These are phyloP conservation scores for Diplocarpon mali DNA, from an alignment of 2,329 filamentous ascomycete species.

Conservation along the genomic window DNA sequence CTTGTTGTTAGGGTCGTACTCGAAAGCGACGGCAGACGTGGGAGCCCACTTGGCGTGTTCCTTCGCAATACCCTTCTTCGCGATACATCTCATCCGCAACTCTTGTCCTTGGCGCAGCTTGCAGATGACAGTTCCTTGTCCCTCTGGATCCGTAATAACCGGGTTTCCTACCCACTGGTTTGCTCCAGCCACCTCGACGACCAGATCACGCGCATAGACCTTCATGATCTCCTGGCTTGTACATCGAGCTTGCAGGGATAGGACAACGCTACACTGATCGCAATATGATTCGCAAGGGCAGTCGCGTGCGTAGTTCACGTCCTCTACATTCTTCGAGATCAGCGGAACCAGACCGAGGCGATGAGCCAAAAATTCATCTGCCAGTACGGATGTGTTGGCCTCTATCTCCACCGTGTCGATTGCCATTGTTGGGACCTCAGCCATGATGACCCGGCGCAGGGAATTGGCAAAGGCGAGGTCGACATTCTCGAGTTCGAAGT, in stretches of 20 bases:
- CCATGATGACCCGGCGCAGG: conserved; percentile 79
- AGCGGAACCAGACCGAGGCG: conserved; percentile 84
- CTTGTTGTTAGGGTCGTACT: conserved; percentile 98
- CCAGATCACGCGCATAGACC: conserved; percentile 83
- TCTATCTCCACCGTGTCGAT: conserved; percentile 93
- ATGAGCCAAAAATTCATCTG: conserved; percentile 92
- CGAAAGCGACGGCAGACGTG: conserved; percentile 84
- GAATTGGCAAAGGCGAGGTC: conserved; percentile 90
- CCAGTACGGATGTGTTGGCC: conserved; percentile 86
- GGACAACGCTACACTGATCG: conserved; percentile 77
- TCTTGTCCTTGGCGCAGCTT: conserved; percentile 88
- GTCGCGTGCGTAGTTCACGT: conserved; percentile 79
- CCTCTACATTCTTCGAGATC: conserved; percentile 70
- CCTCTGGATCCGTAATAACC: conserved; percentile 72
- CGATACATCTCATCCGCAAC: conserved; percentile 79
- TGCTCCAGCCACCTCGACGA: conserved; percentile 56
- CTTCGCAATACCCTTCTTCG: conserved; percentile 97
- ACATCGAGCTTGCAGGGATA: conserved; percentile 78
- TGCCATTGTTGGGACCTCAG: conserved; percentile 87
- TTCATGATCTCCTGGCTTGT: conserved; percentile 81
- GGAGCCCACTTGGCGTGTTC: conserved; percentile 98
- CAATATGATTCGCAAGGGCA: conserved; percentile 96
- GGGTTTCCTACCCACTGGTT: conserved; percentile 71
- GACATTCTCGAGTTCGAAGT: conserved; percentile 84
- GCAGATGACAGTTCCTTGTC: conserved; percentile 73